Conservation (phyloP, 2,329 filamentous ascomycete genomes). For the Neobulgaria alba region DNA sequence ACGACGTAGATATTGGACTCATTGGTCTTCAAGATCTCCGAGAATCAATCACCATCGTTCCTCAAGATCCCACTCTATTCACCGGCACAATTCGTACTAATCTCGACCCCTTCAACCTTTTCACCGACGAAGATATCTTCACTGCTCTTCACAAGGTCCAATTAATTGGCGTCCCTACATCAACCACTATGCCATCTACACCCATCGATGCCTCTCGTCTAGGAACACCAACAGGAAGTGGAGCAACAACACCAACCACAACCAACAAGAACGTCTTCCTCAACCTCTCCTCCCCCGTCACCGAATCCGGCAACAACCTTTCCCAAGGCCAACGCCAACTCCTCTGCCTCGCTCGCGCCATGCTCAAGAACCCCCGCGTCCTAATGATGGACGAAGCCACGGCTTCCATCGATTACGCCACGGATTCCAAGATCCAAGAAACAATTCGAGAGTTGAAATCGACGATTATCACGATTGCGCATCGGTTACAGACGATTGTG, state of each 20-base stretch:
- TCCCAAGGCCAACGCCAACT: conserved; percentile 95
- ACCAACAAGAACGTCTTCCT: conserved; percentile 95
- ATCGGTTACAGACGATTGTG: conserved; percentile 90
- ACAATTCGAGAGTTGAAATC: conserved; percentile 89
- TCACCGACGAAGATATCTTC: conserved; percentile 87
- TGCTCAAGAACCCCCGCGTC: conserved; percentile 85
- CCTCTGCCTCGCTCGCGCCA: conserved; percentile 82
- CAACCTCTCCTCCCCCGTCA: conserved; percentile 73
- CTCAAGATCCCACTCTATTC: conserved; percentile 92
- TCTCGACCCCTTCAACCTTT: conserved; percentile 82
- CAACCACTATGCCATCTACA: conserved; percentile 24
- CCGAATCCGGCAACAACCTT: conserved; percentile 87
- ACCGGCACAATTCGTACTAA: conserved; percentile 87
- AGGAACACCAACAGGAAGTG: conserved; percentile 22
- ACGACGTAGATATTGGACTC: conserved; percentile 78
- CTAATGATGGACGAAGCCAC: conserved; percentile 99
- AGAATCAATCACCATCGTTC: conserved; percentile 92
- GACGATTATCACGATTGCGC: conserved; percentile 94
- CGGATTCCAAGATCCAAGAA: conserved; percentile 91
- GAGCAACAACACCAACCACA: conserved; percentile 49
- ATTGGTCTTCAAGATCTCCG: conserved; percentile 93
- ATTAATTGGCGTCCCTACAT: conserved; percentile 53
- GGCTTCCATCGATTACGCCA: conserved; percentile 93
- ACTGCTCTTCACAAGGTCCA: conserved; percentile 80
- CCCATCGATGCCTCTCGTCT: conserved; percentile 28